Evolutionary conservation across 176 grass and related monocot species (phyloP).

Genomic region (Melocanna baccifera): DNA sequence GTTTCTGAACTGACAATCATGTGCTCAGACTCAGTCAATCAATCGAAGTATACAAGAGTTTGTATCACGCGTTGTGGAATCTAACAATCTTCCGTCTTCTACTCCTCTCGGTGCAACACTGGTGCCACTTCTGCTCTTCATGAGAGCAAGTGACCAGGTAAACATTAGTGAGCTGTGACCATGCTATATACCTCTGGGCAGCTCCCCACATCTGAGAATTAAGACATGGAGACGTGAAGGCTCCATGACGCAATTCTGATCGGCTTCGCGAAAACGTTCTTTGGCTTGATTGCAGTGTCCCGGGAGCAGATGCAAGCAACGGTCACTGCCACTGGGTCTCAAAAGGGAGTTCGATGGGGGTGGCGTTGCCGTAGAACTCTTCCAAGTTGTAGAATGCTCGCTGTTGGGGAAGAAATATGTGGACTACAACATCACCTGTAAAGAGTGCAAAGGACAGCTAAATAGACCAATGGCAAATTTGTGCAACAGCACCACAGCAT

Average conservation of each 20-base stretch:
- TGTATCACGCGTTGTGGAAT: neutral
- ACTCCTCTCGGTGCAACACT: neutral
- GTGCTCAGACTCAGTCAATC: neutral
- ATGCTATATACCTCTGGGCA: neutral
- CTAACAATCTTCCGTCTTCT: neutral
- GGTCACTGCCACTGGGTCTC: slow-evolving; percentile 52
- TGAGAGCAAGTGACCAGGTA: neutral
- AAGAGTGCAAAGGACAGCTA: neutral
- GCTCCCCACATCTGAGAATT: neutral
- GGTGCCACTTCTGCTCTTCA: neutral
- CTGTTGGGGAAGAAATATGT: slow-evolving; percentile 91
- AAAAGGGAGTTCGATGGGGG: slow-evolving; percentile 79
- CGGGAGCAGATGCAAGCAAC: neutral
- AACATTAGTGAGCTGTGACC: neutral
- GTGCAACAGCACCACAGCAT: neutral
- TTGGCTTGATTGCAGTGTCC: neutral
- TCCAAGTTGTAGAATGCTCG: slow-evolving; percentile 92
- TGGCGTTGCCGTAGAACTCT: slow-evolving; percentile 91
- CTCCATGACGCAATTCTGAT: neutral
- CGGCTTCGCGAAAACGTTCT: neutral
- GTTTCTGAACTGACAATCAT: neutral
- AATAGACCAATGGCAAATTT: neutral
- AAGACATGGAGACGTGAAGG: neutral
- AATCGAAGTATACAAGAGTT: neutral
- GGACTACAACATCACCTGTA: slow-evolving; percentile 95